These are phyloP conservation scores for Spencermartinsiella ligniputridi DNA, from an alignment of 1,139 yeast species.

Conservation along the genomic window DNA sequence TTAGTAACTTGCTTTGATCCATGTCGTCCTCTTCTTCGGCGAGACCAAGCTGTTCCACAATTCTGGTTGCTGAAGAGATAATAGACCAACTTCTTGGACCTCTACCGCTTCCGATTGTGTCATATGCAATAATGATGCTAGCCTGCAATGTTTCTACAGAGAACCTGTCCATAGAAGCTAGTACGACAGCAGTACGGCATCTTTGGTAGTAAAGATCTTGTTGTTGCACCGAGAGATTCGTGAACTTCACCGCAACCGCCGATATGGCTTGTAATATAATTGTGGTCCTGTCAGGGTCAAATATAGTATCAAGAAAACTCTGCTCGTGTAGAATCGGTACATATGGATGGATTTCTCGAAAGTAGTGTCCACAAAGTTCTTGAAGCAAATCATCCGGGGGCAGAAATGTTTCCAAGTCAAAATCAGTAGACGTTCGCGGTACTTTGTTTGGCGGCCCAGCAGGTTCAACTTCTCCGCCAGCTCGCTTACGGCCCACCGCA, in stretches of 20 bases:
- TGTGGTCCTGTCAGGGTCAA: slow-evolving; percentile 6
- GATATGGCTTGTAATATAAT: slow-evolving; percentile 4
- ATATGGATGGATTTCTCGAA: slow-evolving; percentile 11
- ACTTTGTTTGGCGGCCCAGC: not conserved
- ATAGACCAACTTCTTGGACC: slow-evolving; percentile 24
- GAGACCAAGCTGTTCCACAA: slow-evolving; percentile 22
- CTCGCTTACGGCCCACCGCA: not conserved
- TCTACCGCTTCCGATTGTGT: slow-evolving; percentile 22
- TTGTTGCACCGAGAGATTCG: not conserved
- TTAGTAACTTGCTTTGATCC: slow-evolving; percentile 11
- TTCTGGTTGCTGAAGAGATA: slow-evolving; percentile 19
- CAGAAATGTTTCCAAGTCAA: slow-evolving; percentile 3
- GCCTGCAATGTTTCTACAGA: slow-evolving; percentile 26
- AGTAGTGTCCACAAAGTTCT: slow-evolving; percentile 3
- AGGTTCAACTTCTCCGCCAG: not conserved
- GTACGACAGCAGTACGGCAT: slow-evolving; percentile 19
- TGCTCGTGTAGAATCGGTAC: slow-evolving; percentile 8
- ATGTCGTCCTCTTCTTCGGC: slow-evolving; percentile 8
- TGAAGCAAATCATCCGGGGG: slow-evolving; percentile 7
- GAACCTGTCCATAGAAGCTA: slow-evolving; percentile 20
- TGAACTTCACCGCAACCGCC: not conserved
- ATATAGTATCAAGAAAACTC: not conserved
- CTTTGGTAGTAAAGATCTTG: not conserved
- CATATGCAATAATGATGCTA: slow-evolving; percentile 23
- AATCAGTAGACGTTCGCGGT: not conserved